Evolutionary conservation across 495 filamentous ascomycete genomes (phyloP), one percentile per base, ranked within the genome.

Genomic region (Arthonia radiata): DNA sequence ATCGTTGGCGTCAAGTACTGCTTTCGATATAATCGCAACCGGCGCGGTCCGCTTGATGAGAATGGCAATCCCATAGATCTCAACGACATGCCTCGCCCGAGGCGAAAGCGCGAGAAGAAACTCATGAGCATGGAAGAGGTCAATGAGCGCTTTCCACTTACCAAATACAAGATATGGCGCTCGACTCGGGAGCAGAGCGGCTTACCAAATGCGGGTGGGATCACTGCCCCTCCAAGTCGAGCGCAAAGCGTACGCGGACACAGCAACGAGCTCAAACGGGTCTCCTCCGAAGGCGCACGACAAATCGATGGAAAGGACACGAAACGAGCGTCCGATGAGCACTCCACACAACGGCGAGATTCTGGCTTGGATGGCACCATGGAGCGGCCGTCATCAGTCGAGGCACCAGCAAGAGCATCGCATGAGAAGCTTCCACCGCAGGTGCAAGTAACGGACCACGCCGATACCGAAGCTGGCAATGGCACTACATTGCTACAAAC

Each of bases 1-100:
- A 97, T 97, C 40, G 86, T 97, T 37, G 86, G 86, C 21, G 86
- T 97, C 27, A 97, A 97, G 49, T 97, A 97, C 49, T 97, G 86
- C 50, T 97, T 97, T 47, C 64, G 86, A 28, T 94, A 97, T 46
- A 97, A 94, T 46, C 67, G 86, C 15, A 89, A 89, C 46, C 74
- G 86, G 17, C 68, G 74, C 28, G 60, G 70, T 33, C 32, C 42
- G 10, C 70, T 70, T 33, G 19, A 6, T 7, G 82, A 91, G 38
- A 73, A 82, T 37, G 79, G 71, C 33, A 89, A 93, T 23, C 74
- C 76, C 1, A 90, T 86, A 35, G 77, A 80, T 41, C 51, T 91
- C 32, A 59, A 75, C 29, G 55, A 66, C 31, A 74, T 93, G 63
- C 74, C 76, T 29, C 59, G 75, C 19, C 48, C 66, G 12, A 61